phyloP scores from a whole-genome alignment of 768 basidiomycete species.

The Trichaptum fuscoviolaceum region DNA sequence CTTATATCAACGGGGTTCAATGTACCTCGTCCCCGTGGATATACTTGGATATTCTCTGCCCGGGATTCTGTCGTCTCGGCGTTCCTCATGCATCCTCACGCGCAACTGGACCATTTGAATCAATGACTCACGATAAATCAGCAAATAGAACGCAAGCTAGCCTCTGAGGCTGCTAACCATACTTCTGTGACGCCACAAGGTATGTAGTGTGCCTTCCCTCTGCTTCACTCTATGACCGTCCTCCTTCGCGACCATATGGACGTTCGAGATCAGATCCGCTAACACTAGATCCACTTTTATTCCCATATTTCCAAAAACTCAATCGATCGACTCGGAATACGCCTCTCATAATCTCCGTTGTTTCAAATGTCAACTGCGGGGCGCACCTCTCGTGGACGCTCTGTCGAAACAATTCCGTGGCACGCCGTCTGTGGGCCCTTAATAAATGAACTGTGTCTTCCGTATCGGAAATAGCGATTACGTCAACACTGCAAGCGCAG shows the following conservation, averaged over 20 bases:
- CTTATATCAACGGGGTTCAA: no score
- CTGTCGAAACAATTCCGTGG: no score
- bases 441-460: background rate
- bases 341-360: background rate
- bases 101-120: background rate
- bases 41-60: no score
- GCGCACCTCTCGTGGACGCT: no score
- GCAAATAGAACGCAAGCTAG: constrained; percentile 83
- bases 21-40: no score
- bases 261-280: background rate
- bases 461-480: constrained; percentile 43
- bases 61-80: no score
- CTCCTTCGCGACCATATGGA: background rate
- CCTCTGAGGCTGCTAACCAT: constrained; percentile 52
- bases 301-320: background rate
- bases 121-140: no score
- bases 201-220: constrained; percentile 23
- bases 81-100: no score
- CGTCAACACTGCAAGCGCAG: constrained; percentile 75
- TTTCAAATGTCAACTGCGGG: background rate
- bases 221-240: constrained; percentile 4
- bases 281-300: constrained; percentile 3
- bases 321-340: background rate
- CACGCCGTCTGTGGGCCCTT: no score
- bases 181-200: constrained; percentile 72